Evolutionary conservation across 2,329 filamentous ascomycete genomes (phyloP).

Genomic region (Calonectria ilicicola): DNA sequence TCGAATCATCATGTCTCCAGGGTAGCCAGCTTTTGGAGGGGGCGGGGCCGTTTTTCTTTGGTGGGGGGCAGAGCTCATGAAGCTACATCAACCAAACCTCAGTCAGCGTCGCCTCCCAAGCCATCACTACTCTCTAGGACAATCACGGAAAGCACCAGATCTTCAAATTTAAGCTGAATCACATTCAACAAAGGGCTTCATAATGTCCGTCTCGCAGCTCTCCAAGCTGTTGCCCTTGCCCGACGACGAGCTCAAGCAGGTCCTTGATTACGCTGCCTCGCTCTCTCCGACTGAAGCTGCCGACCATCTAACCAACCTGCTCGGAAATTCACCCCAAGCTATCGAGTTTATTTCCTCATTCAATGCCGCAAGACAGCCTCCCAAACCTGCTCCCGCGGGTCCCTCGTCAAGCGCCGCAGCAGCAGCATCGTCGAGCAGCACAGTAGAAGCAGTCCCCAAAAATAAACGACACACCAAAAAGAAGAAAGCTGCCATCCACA

Average conservation of each 20-base stretch:
- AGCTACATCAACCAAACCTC: constrained; percentile 5
- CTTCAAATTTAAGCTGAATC: background rate
- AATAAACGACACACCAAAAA: constrained; percentile 60
- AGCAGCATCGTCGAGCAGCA: constrained; percentile 32
- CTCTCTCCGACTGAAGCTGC: constrained; percentile 83
- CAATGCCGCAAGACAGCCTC: constrained; percentile 73
- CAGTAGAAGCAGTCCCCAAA: constrained; percentile 61
- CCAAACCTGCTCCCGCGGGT: constrained; percentile 41
- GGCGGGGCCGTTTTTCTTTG: constrained; percentile 20
- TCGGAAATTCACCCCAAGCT: constrained; percentile 84
- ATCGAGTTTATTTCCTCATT: constrained; percentile 85
- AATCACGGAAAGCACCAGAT: background rate
- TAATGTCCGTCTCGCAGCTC: constrained; percentile 75
- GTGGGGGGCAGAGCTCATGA: constrained; percentile 20
- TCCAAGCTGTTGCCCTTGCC: constrained; percentile 86
- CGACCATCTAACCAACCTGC: constrained; percentile 86
- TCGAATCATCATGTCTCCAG: constrained; percentile 16
- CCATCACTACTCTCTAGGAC: background rate
- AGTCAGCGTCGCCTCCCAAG: background rate
- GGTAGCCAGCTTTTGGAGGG: constrained; percentile 14
- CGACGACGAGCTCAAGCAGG: constrained; percentile 84
- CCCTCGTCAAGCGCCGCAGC: constrained; percentile 37
- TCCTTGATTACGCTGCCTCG: constrained; percentile 83
- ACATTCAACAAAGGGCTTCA: background rate
- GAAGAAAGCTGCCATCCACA: constrained; percentile 73